Evolutionary conservation across 164 flowering plant genomes (phyloP), one percentile per base, ranked within the genome.

Genomic region (Vitis amurensis): DNA sequence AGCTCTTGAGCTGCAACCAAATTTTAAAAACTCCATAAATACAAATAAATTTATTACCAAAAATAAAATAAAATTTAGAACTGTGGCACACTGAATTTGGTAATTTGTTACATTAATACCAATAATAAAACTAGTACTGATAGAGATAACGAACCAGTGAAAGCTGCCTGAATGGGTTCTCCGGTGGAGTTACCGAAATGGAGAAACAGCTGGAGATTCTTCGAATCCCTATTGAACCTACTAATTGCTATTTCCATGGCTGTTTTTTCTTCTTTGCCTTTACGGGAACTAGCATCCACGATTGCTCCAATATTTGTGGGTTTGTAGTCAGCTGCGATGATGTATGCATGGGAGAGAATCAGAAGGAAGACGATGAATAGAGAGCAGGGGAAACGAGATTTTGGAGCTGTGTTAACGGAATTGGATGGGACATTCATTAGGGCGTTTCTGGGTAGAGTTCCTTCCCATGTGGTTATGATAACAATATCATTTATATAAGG

Each of bases 161-260:
- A 64, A 15, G 79, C 74, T 9, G 79, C 79, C 50, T 30, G 60
- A 17, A 83, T 65, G 17, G 85, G 81, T 49, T 73, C 58, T 48
- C 61, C 51, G 8, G 61, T 19, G 44, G 71, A 64, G 64, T 80
- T 48, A n/a, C 23, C 57, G 48, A 83, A 62, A 19, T 79, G 71
- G 6, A 79, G 76, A 6, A 71, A 63, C 0, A 78, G 23, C 50
- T 71, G 70, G 49, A 63, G 31, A 17, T 68, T 64, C 47, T 59
- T 56, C 11, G 76, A 72, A 14, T 16, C 27, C 8, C 53, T 44
- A 66, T 64, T 75, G 73, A 76, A 77, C 57, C 67, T 66, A 30
- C 55, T 29, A 31, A 63, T 74, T 13, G 84, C 88, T 11, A 82
- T 76, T 60, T 81, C 78, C 70, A 85, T 70, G 53, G 86, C 83